A percentile compares a stretch with the other conserved stretches of the same genome.
Conservation (phyloP, 2,329 filamentous ascomycete genomes). For the Colletotrichum karsti region DNA sequence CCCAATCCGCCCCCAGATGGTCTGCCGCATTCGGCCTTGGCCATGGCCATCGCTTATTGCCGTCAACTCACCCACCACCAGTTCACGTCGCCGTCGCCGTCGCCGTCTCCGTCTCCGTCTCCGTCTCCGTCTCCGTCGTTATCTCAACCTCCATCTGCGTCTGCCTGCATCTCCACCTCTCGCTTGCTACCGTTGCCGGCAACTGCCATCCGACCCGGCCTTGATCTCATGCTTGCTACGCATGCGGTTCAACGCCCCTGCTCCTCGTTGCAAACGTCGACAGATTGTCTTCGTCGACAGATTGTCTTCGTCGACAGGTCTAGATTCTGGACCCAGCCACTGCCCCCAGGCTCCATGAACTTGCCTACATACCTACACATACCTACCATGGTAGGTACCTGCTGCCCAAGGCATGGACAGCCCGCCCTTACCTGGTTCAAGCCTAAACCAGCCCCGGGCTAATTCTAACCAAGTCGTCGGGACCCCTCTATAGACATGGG, state of each 20-base stretch:
- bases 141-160: background rate
- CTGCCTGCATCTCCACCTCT: background rate
- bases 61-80: too few relatives aligned
- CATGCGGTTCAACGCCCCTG: background rate
- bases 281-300: background rate
- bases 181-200: background rate
- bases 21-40: background rate
- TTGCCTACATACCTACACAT: background rate
- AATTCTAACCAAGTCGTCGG: background rate
- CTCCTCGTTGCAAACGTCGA: background rate
- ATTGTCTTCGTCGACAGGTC: background rate
- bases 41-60: background rate
- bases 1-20: background rate
- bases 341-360: background rate
- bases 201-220: background rate
- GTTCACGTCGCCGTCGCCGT: too few relatives aligned
- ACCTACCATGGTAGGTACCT: background rate
- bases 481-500: background rate
- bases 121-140: background rate
- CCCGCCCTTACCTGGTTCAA: background rate
- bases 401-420: too few relatives aligned
- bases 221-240: background rate
- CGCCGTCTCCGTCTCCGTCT: background rate
- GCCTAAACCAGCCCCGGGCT: background rate
- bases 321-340: background rate